A percentile compares a stretch with the other conserved stretches of the same genome.
Conservation (phyloP, 2,329 filamentous ascomycete species). For the Beauveria varroae region DNA sequence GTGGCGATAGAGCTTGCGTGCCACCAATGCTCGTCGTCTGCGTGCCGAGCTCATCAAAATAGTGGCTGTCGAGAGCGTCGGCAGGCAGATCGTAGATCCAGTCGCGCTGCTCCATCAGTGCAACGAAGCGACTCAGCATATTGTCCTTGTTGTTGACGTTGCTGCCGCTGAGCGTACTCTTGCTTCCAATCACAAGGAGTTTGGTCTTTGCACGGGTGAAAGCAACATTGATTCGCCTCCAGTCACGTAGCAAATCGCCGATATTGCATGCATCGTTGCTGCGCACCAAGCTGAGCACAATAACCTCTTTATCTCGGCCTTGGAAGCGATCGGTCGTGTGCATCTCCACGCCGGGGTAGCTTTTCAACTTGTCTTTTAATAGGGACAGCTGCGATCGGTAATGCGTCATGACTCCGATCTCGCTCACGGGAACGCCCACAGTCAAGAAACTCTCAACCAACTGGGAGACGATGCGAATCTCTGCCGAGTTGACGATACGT, state of each 20-base stretch:
- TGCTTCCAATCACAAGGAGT: constrained; percentile 78
- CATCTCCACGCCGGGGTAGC: constrained; percentile 66
- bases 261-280: constrained; percentile 76
- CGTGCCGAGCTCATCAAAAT: constrained; percentile 53
- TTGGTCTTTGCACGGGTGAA: constrained; percentile 92
- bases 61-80: constrained; percentile 58
- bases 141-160: constrained; percentile 54
- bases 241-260: constrained; percentile 87
- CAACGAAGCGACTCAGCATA: constrained; percentile 69
- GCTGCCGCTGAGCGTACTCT: constrained; percentile 62
- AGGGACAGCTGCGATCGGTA: constrained; percentile 88
- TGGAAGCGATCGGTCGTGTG: constrained; percentile 97
- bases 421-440: constrained; percentile 62
- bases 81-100: constrained; percentile 72
- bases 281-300: constrained; percentile 80
- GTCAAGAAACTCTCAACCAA: constrained; percentile 73
- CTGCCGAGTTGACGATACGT: constrained; percentile 80
- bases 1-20: constrained; percentile 20
- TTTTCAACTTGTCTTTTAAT: constrained; percentile 64
- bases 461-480: constrained; percentile 70
- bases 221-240: constrained; percentile 90
- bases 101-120: constrained; percentile 65
- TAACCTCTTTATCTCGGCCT: constrained; percentile 88
- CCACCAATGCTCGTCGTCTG: constrained; percentile 29
- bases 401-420: constrained; percentile 93